Evolutionary conservation across 75 land plant genomes (phyloP), one percentile per base, ranked within the genome.

Genomic region (Larix kaempferi): DNA sequence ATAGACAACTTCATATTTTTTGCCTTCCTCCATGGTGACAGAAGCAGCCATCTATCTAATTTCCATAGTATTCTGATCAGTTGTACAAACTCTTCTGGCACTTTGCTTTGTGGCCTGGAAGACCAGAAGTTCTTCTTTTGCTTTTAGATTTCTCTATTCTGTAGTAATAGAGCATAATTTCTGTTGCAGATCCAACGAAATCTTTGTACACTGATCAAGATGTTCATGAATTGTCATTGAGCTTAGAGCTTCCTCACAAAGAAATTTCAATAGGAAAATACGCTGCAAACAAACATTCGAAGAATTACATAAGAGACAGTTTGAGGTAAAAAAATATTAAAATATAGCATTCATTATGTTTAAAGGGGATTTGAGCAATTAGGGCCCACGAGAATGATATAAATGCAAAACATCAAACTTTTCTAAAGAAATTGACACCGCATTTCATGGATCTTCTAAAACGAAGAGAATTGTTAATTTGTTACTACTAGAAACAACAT

Each of bases 161-260:
- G 74, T 65, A 73, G 59, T 27, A 25, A 89, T 63, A 33, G 78
- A 84, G 14, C 94, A 88, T 56, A 94, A 73, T 82, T 90, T 94
- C 79, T 92, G 94, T 81, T 92, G 99, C 61, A 91, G 80, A 39
- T 93, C 99, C 29, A 74, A 39, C 6, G 91, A 83, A n/a, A 67
- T 66, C 6, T 94, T 92, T 54, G 86, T 84, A 85, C 93, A 87
- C 22, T 91, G 90, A 54, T 96, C 96, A 76, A 96, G 79, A 71
- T 96, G 94, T 59, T 90, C 91, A 69, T 89, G 87, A 60, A 92
- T 73, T 56, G 83, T 37, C 23, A 87, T 84, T 59, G 96, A 73
- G 44, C 80, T 88, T 59, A 96, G 86, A n/a, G 84, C 86, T 80
- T 96, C 91, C 77, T 96, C 94, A 78, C 92, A 96, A 23, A 93